Conservation (phyloP, 768 basidiomycete genomes). For the Trametes gibbosa region DNA sequence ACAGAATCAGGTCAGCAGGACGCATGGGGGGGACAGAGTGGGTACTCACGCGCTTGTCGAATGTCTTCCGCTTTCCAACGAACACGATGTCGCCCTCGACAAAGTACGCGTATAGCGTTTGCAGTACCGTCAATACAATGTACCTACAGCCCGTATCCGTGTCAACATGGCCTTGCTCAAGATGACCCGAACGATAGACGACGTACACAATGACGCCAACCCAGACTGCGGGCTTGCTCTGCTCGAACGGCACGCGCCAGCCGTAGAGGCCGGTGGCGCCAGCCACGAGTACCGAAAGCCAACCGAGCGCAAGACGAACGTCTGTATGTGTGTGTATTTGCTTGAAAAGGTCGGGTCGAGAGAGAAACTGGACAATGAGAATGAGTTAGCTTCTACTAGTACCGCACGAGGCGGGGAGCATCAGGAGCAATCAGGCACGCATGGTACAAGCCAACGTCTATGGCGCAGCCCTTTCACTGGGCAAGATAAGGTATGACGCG, state of each 20-base stretch:
- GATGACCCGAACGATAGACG: conserved; percentile 1
- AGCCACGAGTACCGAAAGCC: conserved; percentile 81
- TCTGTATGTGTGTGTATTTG: conserved; percentile 87
- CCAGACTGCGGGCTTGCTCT: conserved; percentile 78
- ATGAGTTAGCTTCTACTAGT: not conserved
- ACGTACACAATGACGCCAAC: conserved; percentile 76
- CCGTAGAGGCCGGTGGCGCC: conserved; percentile 81
- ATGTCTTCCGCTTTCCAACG: conserved; percentile 85
- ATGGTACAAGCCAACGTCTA: not conserved
- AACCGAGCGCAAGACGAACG: conserved; percentile 82
- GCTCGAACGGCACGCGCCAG: conserved; percentile 85
- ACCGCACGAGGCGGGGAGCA: not conserved
- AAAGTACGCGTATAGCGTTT: conserved; percentile 83
- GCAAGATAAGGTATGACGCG: not conserved
- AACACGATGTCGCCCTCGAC: conserved; percentile 84
- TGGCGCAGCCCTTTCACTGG: not conserved
- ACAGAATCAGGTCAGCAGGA: not conserved
- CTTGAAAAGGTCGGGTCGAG: conserved; percentile 79
- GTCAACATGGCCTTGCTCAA: not conserved
- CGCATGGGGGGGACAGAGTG: not conserved
- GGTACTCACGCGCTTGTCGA: conserved; percentile 76
- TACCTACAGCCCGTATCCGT: conserved; percentile 48
- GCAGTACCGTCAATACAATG: conserved; percentile 63
- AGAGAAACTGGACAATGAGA: conserved; percentile 57
- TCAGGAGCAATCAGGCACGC: not conserved